These are phyloP conservation scores for Fusarium annulatum DNA, from an alignment of 2,329 filamentous ascomycete species.

Conservation along the genomic window DNA sequence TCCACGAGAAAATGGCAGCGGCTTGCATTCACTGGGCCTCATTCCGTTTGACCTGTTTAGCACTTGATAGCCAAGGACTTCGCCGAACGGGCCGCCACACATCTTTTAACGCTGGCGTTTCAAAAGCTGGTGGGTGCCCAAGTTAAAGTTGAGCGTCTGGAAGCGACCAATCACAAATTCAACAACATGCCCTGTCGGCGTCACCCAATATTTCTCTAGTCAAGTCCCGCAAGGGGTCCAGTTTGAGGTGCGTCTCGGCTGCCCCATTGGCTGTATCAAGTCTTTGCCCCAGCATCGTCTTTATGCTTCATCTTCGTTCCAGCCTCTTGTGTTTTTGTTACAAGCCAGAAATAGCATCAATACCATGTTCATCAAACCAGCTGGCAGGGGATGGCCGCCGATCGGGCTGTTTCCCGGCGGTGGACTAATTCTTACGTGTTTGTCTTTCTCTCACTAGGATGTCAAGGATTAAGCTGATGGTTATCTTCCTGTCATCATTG, in stretches of 20 bases:
- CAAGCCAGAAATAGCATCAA: slow-evolving; percentile 40
- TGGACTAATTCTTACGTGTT: slow-evolving; percentile 27
- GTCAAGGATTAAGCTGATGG: slow-evolving; percentile 17
- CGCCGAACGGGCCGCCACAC: slow-evolving; percentile 38
- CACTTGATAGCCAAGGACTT: slow-evolving; percentile 13
- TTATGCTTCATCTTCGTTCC: slow-evolving; percentile 39
- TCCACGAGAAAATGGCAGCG: slow-evolving; percentile 7
- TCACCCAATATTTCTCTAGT: slow-evolving; percentile 32
- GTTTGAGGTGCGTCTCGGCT: slow-evolving; percentile 44
- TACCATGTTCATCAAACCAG: slow-evolving; percentile 15
- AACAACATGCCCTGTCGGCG: slow-evolving; percentile 46
- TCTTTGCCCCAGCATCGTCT: slow-evolving; percentile 36
- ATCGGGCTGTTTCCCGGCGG: slow-evolving; percentile 34
- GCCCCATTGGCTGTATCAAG: slow-evolving; percentile 38
- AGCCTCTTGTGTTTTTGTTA: slow-evolving; percentile 18
- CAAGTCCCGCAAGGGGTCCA: slow-evolving; percentile 26
- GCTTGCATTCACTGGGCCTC: slow-evolving; percentile 32
- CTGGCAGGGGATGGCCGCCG: slow-evolving; percentile 15
- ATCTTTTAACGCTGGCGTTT: slow-evolving; percentile 44
- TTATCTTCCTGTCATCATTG: slow-evolving; percentile 27
- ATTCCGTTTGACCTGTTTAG: slow-evolving; percentile 10
- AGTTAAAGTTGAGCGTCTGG: slow-evolving; percentile 50
- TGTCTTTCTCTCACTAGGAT: slow-evolving; percentile 13
- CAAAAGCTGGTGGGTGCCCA: slow-evolving; percentile 45
- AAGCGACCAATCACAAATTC: slow-evolving; percentile 49